Conservation (phyloP, 2,329 filamentous ascomycete genomes). For the Fusarium paranaense region DNA sequence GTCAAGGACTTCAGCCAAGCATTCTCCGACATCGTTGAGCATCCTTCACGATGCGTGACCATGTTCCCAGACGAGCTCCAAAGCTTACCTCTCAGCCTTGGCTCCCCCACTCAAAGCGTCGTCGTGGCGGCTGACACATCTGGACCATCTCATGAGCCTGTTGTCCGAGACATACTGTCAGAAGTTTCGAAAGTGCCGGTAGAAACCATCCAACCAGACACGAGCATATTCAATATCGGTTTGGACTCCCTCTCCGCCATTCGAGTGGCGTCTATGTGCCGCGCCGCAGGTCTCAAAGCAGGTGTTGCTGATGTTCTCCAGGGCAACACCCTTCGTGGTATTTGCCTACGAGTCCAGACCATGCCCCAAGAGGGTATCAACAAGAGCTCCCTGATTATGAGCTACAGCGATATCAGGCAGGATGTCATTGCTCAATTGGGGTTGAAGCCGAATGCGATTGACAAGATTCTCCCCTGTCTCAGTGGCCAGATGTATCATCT, state of each 20-base stretch:
- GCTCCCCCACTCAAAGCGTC: neutral
- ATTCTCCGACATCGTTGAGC: neutral
- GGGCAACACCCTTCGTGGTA: constrained; percentile 1
- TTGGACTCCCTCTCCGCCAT: neutral
- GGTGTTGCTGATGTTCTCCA: neutral
- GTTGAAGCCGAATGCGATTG: neutral
- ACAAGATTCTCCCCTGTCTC: neutral
- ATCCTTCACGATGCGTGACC: neutral
- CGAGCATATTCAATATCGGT: neutral
- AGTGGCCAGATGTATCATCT: neutral
- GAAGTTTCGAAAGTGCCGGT: neutral
- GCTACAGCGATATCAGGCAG: neutral
- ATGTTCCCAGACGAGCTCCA: neutral
- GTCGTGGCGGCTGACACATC: neutral
- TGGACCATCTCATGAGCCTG: neutral
- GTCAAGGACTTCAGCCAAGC: neutral
- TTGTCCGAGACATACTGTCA: neutral
- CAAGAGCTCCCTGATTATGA: neutral
- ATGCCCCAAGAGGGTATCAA: neutral
- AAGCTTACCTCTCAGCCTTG: neutral
- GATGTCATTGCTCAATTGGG: neutral
- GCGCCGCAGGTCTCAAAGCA: neutral
- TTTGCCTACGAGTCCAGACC: neutral
- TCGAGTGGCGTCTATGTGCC: neutral
- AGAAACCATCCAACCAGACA: neutral